Conservation (phyloP, 331 rosid genomes). For the Prunus yedoensis region DNA sequence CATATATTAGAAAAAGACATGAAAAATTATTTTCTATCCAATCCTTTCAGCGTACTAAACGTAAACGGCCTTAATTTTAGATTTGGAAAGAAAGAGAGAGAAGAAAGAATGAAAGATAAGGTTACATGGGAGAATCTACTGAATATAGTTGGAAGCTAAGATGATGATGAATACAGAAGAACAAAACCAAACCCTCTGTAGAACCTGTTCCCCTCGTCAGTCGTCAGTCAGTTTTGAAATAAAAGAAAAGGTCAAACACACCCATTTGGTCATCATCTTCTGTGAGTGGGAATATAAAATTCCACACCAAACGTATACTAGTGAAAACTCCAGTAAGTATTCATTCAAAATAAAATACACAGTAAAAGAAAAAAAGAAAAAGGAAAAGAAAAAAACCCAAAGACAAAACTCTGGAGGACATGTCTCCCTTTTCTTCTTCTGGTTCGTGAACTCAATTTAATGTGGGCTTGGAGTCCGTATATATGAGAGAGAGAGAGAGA, state of each 20-base stretch:
- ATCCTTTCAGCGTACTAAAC: too few species aligned
- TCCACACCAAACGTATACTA: background rate
- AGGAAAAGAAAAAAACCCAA: background rate
- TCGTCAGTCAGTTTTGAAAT: background rate
- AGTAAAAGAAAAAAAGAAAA: background rate
- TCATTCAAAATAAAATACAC: background rate
- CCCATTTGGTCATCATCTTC: conserved; percentile 19
- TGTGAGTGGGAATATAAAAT: conserved; percentile 14
- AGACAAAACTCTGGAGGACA: background rate
- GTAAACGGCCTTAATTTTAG: too few species aligned
- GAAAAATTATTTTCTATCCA: too few species aligned
- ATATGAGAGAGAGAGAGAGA: background rate
- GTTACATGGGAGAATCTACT: conserved; percentile 11
- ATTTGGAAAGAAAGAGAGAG: background rate
- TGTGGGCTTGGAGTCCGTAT: conserved; percentile 35
- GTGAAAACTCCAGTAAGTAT: background rate
- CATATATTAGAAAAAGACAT: too few species aligned
- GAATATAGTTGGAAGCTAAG: too few species aligned
- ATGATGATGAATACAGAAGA: too few species aligned
- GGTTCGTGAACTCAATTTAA: conserved; percentile 55
- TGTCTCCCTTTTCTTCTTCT: conserved; percentile 16
- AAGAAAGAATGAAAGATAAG: conserved; percentile 1
- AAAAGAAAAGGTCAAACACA: conserved; percentile 23
- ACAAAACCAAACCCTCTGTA: too few species aligned
- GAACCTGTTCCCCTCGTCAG: background rate